Evolutionary conservation across 306 rosid species (phyloP).

Genomic region (Pachyrhizus erosus): DNA sequence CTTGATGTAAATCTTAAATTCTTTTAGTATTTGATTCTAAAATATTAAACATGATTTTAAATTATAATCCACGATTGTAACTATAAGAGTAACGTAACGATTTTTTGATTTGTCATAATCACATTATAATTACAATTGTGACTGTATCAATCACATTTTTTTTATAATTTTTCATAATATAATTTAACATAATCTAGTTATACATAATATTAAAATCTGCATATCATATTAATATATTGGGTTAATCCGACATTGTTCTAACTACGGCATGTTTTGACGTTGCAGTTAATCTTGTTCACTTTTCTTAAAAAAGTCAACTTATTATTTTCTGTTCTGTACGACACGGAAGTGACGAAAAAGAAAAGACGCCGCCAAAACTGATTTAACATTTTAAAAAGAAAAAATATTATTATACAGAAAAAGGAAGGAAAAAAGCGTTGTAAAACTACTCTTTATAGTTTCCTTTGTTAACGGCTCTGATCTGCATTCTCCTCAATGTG

Average conservation of each 20-base stretch:
- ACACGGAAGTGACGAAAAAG: constrained; percentile 18
- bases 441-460: constrained; percentile 22
- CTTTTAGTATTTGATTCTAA: too few species aligned
- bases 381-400: not conserved
- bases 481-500: constrained; percentile 37
- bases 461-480: constrained; percentile 5
- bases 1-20: too few species aligned
- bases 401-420: not conserved
- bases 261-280: too few species aligned
- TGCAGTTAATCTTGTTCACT: not conserved
- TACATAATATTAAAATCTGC: not conserved
- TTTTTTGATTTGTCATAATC: too few species aligned
- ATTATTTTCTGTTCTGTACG: too few species aligned
- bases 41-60: too few species aligned
- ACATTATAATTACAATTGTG: too few species aligned
- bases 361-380: constrained; percentile 13
- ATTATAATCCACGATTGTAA: too few species aligned
- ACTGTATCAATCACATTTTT: too few species aligned
- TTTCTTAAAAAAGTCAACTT: constrained; percentile 6
- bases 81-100: too few species aligned
- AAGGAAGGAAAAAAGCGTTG: not conserved
- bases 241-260: not conserved
- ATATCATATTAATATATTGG: not conserved
- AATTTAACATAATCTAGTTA: too few species aligned
- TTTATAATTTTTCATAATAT: too few species aligned